Base-by-base conservation (phyloP, 2,329 filamentous ascomycete species). In the Trichoderma koningii region DNA sequence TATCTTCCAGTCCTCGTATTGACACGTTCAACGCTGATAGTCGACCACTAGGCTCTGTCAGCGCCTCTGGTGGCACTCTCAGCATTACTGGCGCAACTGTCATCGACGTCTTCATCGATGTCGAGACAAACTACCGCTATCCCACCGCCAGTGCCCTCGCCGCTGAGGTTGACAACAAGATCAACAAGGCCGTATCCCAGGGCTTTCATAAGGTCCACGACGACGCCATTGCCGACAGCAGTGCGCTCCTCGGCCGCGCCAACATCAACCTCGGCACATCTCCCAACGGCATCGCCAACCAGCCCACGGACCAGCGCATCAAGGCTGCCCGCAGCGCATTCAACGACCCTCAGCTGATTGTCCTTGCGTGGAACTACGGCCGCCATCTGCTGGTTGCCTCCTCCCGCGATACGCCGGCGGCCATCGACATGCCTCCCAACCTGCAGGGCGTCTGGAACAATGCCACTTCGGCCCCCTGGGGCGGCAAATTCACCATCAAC, bases 401-500 rank as follows among this genome's bases (percentile, higher is more conserved):
- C 0, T 72, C 72, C 2, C 68, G 71, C 19, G 66, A 71, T 42
- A 70, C 67, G 1, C 67, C 65, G 4, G 26, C 55, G 1, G 56
- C 50, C 12, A 63, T 69, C 5, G 69, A 69, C 17, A 66, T 73
- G 41, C 70, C 72, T 5, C 69, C 72, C 2, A 74, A 73, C 52
- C 67, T 74, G 7, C 71, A 73, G 42, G 71, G 70, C 2, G 67
- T 74, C 17, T 73, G 70, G 71, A 73, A 73, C 47, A 69, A 71
- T 38, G 64, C 67, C 19, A 68, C 65, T 1, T 64, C 34, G 6
- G 64, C 69, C 7, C 71, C 78, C 14, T 82, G 80, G 80, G 78
- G 78, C 2, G 75, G 73, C 41, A 81, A 80, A 63, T 80, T 76
- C 65, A 82, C 80, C 1, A 78, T 81, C 64, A 81, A 82, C 66